phyloP scores from a whole-genome alignment of 352 stramenopile species.

The Globisporangium barbulae region DNA sequence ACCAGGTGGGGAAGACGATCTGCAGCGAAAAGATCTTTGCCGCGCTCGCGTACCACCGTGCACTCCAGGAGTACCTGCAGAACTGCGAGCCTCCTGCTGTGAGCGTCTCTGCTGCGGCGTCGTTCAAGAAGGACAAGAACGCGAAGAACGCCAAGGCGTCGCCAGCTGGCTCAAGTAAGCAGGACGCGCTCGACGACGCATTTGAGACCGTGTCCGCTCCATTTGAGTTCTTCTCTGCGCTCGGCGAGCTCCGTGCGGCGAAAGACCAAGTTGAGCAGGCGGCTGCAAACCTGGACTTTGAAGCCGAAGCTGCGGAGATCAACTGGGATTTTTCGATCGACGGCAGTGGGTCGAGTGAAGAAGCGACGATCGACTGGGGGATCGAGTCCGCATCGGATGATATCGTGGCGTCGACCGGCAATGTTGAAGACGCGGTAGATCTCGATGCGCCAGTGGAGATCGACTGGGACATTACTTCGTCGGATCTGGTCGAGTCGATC shows the following conservation, averaged over 20 bases:
- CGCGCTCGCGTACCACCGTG: conserved; percentile 58
- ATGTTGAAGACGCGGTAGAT: conserved; percentile 19
- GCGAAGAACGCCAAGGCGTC: conserved; percentile 21
- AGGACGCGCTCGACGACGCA: conserved; percentile 21
- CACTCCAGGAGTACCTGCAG: conserved; percentile 65
- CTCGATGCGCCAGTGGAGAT: conserved; percentile 51
- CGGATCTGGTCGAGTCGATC: conserved; percentile 31
- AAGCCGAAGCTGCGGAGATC: conserved; percentile 56
- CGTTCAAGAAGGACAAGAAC: conserved; percentile 47
- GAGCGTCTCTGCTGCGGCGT: conserved; percentile 20
- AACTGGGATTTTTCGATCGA: conserved; percentile 73
- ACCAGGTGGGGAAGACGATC: conserved; percentile 36
- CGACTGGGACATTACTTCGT: conserved; percentile 72
- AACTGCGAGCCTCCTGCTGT: conserved; percentile 43
- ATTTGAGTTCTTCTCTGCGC: conserved; percentile 56
- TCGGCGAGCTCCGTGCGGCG: conserved; percentile 43
- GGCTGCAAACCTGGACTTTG: conserved; percentile 36
- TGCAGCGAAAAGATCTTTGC: conserved; percentile 35
- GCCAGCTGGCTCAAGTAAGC: conserved; percentile 10
- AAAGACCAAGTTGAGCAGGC: conserved; percentile 30
- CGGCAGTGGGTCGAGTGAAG: conserved; percentile 25
- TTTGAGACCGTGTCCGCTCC: conserved; percentile 38
- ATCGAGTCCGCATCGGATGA: conserved; percentile 41
- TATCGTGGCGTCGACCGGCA: conserved; percentile 4
- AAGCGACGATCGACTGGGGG: conserved; percentile 58